Evolutionary conservation across 306 rosid genomes (phyloP).

Genomic region (Pachyrhizus erosus): DNA sequence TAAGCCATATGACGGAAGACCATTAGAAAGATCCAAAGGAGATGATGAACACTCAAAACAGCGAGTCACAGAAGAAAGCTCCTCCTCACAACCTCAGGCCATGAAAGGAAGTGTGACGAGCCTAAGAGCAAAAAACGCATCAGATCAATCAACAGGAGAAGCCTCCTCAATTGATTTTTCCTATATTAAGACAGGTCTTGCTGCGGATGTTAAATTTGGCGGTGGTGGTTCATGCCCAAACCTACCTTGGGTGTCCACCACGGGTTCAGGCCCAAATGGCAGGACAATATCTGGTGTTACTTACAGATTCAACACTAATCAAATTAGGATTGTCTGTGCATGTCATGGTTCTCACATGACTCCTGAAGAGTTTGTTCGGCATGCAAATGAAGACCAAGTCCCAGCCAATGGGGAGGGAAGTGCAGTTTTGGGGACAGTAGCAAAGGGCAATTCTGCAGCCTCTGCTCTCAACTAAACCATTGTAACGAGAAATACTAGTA

Average conservation of each 20-base stretch:
- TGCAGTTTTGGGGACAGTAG: constrained; percentile 49
- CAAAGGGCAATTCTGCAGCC: constrained; percentile 64
- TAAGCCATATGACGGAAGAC: background rate
- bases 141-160: background rate
- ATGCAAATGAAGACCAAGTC: constrained; percentile 59
- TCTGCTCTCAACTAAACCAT: constrained; percentile 61
- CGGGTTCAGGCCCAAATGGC: background rate
- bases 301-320: constrained; percentile 54
- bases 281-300: constrained; percentile 19
- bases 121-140: background rate
- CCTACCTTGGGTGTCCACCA: background rate
- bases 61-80: background rate
- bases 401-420: constrained; percentile 48
- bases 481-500: background rate
- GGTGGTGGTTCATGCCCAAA: background rate
- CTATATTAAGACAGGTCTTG: background rate
- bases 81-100: background rate
- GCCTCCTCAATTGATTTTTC: background rate
- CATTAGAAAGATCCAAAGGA: background rate
- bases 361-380: constrained; percentile 72
- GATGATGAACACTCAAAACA: background rate
- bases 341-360: constrained; percentile 81
- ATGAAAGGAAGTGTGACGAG: background rate
- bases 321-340: constrained; percentile 77
- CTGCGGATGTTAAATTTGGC: background rate